A percentile compares a stretch with the other conserved stretches of the same genome.
These are phyloP conservation scores for Phytophthora kernoviae DNA, from an alignment of 352 stramenopile species.

Conservation along the genomic window DNA sequence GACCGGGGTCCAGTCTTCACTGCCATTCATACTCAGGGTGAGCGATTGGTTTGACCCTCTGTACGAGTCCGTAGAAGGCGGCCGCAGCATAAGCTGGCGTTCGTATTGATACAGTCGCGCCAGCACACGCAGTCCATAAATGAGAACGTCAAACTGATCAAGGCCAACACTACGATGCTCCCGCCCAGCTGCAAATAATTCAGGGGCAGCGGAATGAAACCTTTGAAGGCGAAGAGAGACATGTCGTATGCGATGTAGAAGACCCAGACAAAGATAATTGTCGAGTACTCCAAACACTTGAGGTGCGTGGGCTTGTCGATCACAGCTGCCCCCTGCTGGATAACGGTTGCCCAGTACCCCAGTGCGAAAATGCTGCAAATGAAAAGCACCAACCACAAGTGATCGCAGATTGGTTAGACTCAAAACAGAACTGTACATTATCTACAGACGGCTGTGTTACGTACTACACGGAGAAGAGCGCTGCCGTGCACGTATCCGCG, in stretches of 20 bases:
- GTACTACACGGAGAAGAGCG: conserved; percentile 65
- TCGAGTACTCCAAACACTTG: conserved; percentile 32
- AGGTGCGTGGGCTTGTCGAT: conserved; percentile 31
- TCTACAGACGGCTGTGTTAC: conserved; percentile 8
- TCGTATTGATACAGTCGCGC: conserved; percentile 29
- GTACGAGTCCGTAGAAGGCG: conserved; percentile 16
- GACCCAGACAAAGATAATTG: conserved; percentile 40
- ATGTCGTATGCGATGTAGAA: conserved; percentile 42
- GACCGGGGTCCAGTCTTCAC: conserved; percentile 15
- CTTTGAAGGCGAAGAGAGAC: conserved; percentile 38
- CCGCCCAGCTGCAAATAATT: conserved; percentile 34
- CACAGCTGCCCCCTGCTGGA: conserved; percentile 47
- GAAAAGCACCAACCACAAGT: conserved; percentile 6
- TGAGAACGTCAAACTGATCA: conserved; percentile 33
- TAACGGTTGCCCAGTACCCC: conserved; percentile 62
- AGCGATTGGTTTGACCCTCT: conserved; percentile 29
- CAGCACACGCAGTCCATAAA: conserved; percentile 36
- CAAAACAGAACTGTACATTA: neutral
- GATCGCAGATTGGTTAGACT: neutral
- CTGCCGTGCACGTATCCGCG: conserved; percentile 61
- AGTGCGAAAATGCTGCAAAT: conserved; percentile 51
- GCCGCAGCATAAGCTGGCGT: conserved; percentile 17
- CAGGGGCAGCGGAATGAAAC: conserved; percentile 31
- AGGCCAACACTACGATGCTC: conserved; percentile 21
- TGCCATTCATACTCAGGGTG: conserved; percentile 26